Evolutionary conservation across 1,284 basidiomycete species (phyloP), one percentile per base, ranked within the genome.

Genomic region (Cutaneotrichosporon cavernicola): DNA sequence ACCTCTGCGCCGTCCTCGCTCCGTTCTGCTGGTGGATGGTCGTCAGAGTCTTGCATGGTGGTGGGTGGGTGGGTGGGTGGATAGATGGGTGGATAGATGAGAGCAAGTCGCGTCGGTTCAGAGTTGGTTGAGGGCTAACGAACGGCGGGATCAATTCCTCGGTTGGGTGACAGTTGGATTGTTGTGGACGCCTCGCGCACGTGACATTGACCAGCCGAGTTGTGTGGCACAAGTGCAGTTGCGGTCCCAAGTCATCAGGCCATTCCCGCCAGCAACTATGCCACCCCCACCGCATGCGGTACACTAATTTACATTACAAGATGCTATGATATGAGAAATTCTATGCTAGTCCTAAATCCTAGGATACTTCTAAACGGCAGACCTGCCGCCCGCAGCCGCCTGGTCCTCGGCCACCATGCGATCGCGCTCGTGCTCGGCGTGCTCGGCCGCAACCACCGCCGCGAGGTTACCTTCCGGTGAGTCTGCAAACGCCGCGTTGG

Each of bases 361-460:
- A 26, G 26, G 26, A 26, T 26, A 7, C 36, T 21, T 14, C 7
- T 36, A 56, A 21, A 38, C 40, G 26, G 21, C 22, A 46, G 43
- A 56, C 14, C 55, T n/a, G 14, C 36, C 55, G 10, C 43, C 36
- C 21, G 38, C 38, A 32, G 58, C 58, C 32, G 72, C 72, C 62
- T 81, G 80, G 70, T 81, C 80, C 62, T 81, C 80, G 3, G 69
- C 76, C 49, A 82, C 66, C 78, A 80, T 78, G 21, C 75, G 63
- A 52, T 82, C 80, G 68, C 76, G 73, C 21, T 72, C 72, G 53
- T 71, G 65, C 16, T 63, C 63, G 11, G 68, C 65, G 16, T 69
- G 63, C 61, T 76, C 73, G 10, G 73, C 70, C 14, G 73, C 75
- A 14, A 70, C 71, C 0, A 77, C 76, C 4, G 76, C 76, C 1